phyloP scores from a whole-genome alignment of 306 rosid genomes.

The Luffa acutangula region DNA sequence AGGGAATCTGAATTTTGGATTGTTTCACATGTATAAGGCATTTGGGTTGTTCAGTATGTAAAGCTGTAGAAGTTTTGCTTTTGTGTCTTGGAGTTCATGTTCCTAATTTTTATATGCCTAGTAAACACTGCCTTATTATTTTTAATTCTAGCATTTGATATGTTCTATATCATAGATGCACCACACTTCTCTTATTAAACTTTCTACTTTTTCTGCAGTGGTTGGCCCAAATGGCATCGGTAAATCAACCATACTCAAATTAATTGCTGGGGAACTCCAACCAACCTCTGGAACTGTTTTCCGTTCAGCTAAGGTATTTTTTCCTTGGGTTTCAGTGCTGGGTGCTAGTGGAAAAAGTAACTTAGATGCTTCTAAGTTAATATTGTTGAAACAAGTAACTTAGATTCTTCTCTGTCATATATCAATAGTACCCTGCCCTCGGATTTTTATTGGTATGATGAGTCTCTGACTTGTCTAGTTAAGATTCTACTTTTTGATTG shows the following conservation, averaged over 20 bases:
- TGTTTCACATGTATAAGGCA: not conserved
- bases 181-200: slow-evolving; percentile 7
- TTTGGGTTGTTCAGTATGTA: not conserved
- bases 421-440: not conserved
- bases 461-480: not conserved
- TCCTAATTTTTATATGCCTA: not conserved
- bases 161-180: slow-evolving; percentile 9
- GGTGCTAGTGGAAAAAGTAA: not conserved
- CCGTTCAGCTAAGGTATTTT: slow-evolving; percentile 91
- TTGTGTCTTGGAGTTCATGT: not conserved
- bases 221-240: slow-evolving; percentile 99
- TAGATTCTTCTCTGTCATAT: not conserved
- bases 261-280: slow-evolving; percentile 94
- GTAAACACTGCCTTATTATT: not conserved
- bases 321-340: not conserved
- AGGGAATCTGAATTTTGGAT: slow-evolving; percentile 16
- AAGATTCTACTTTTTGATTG: not conserved
- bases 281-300: slow-evolving; percentile 95
- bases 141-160: slow-evolving; percentile 1
- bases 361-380: not conserved
- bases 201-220: slow-evolving; percentile 54
- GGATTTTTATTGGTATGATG: not conserved
- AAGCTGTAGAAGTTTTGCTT: not conserved
- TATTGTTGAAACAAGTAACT: too few relatives aligned
- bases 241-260: slow-evolving; percentile 94